Conservation (phyloP, 2,329 filamentous ascomycete species). For the Pseudocercospora fuligena region DNA sequence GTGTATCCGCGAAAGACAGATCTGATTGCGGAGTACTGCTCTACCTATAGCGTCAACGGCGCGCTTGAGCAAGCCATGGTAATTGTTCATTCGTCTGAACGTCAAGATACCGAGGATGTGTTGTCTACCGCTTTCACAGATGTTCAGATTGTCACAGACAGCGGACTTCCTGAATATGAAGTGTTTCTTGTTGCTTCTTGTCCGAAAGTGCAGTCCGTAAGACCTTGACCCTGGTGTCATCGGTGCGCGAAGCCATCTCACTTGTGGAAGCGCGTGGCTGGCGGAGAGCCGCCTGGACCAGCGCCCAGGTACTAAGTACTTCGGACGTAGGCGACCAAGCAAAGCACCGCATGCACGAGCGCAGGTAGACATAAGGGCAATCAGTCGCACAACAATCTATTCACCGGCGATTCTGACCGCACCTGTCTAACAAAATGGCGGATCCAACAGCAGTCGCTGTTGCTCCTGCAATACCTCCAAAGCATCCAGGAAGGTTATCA, state of each 20-base stretch:
- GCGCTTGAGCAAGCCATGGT: conserved; percentile 47
- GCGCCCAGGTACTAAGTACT: conserved; percentile 2
- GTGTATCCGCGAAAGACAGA: conserved; percentile 58
- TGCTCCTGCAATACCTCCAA: conserved; percentile 11
- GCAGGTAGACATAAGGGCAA: not conserved
- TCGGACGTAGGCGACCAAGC: conserved; percentile 1
- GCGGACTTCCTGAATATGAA: conserved; percentile 30
- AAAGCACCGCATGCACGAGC: conserved; percentile 7
- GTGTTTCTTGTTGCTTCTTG: conserved; percentile 27
- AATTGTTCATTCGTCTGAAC: conserved; percentile 51
- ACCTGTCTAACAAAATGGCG: conserved; percentile 1
- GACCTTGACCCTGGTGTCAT: conserved; percentile 1
- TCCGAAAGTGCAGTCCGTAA: conserved; percentile 13
- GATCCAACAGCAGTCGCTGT: not conserved
- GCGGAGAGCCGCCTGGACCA: conserved; percentile 15
- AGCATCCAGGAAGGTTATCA: conserved; percentile 6
- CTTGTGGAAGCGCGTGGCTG: conserved; percentile 13
- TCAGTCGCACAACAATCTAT: not conserved
- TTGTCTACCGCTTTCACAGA: conserved; percentile 19
- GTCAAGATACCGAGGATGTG: conserved; percentile 34
- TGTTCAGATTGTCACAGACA: conserved; percentile 17
- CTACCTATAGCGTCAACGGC: conserved; percentile 36
- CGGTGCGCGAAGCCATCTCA: conserved; percentile 9
- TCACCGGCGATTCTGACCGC: not conserved
- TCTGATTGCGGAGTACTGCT: conserved; percentile 52